Evolutionary conservation across 2,329 filamentous ascomycete genomes (phyloP).

Genomic region (Chalaropsis ovoidea): DNA sequence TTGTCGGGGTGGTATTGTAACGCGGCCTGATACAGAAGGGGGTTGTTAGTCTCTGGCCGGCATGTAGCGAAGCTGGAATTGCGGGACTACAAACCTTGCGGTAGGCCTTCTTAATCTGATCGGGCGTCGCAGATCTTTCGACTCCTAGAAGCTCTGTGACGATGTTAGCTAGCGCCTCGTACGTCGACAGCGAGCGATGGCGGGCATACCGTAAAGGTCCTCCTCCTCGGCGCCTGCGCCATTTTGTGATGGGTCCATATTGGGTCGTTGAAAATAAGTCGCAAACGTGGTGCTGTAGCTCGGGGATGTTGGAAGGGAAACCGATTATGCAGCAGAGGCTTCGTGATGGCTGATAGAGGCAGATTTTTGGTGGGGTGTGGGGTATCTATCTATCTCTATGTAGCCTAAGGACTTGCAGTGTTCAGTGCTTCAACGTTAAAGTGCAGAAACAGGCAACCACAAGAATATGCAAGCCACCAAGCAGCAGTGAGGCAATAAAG

Average conservation of each 20-base stretch:
- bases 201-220: slow-evolving; percentile 51
- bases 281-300: slow-evolving; percentile 16
- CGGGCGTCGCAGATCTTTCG: slow-evolving; percentile 57
- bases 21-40: slow-evolving; percentile 51
- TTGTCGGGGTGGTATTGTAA: slow-evolving; percentile 91
- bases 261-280: not conserved
- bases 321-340: not conserved
- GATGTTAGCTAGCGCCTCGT: slow-evolving; percentile 14
- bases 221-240: slow-evolving; percentile 35
- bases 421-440: not conserved
- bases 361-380: slow-evolving; percentile 24
- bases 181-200: not conserved
- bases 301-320: slow-evolving; percentile 6
- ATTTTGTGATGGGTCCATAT: slow-evolving; percentile 11
- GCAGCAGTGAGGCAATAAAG: not conserved
- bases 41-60: not conserved
- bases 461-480: slow-evolving; percentile 3
- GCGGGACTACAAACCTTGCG: slow-evolving; percentile 57
- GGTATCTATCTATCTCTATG: slow-evolving; percentile 19
- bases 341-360: slow-evolving; percentile 12
- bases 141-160: slow-evolving; percentile 66
- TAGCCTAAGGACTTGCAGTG: not conserved
- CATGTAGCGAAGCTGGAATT: not conserved
- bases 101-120: slow-evolving; percentile 91
- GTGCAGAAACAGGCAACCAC: not conserved